A percentile compares a stretch with the other conserved stretches of the same genome.
These are phyloP conservation scores for Ehretia macrophylla DNA, from an alignment of 257 asterid species.

Conservation along the genomic window DNA sequence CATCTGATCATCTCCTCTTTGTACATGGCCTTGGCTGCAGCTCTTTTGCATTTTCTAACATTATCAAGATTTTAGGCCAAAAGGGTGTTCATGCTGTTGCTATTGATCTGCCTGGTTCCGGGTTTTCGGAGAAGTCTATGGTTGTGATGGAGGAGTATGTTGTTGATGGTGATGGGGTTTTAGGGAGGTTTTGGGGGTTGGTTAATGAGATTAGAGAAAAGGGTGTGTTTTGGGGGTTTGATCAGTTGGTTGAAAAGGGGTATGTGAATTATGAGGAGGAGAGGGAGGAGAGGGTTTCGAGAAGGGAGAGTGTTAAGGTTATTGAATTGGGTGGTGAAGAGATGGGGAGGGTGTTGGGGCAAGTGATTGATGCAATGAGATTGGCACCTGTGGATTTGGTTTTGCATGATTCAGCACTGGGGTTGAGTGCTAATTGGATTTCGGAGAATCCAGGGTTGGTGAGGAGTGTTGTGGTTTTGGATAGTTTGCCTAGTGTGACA, in stretches of 20 bases:
- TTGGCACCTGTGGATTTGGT: slow-evolving; percentile 80
- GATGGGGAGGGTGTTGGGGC: slow-evolving; percentile 75
- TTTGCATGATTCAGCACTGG: slow-evolving; percentile 77
- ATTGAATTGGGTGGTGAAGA: slow-evolving; percentile 73
- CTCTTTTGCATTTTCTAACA: slow-evolving; percentile 55
- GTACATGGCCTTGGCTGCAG: slow-evolving; percentile 82
- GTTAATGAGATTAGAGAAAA: slow-evolving; percentile 62
- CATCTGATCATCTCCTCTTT: slow-evolving; percentile 51
- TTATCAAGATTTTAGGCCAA: slow-evolving; percentile 44
- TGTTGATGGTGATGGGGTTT: slow-evolving; percentile 32
- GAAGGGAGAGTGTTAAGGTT: slow-evolving; percentile 42
- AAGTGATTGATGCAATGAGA: slow-evolving; percentile 70
- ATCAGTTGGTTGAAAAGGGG: slow-evolving; percentile 92
- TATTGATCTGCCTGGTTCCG: slow-evolving; percentile 89
- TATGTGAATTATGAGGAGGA: slow-evolving; percentile 64
- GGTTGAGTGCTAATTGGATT: slow-evolving; percentile 75
- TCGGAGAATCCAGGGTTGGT: slow-evolving; percentile 43
- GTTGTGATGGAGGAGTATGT: slow-evolving; percentile 51
- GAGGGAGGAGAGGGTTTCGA: slow-evolving; percentile 29
- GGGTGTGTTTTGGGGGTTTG: slow-evolving; percentile 93
- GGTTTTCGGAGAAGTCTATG: slow-evolving; percentile 74
- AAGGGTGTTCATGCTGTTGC: slow-evolving; percentile 61
- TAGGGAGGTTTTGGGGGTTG: slow-evolving; percentile 47
- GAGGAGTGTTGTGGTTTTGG: slow-evolving; percentile 72
- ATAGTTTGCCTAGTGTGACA: slow-evolving; percentile 35